Evolutionary conservation across 1,284 basidiomycete species (phyloP), one percentile per base, ranked within the genome.

Genomic region (Pseudozyma pruni): DNA sequence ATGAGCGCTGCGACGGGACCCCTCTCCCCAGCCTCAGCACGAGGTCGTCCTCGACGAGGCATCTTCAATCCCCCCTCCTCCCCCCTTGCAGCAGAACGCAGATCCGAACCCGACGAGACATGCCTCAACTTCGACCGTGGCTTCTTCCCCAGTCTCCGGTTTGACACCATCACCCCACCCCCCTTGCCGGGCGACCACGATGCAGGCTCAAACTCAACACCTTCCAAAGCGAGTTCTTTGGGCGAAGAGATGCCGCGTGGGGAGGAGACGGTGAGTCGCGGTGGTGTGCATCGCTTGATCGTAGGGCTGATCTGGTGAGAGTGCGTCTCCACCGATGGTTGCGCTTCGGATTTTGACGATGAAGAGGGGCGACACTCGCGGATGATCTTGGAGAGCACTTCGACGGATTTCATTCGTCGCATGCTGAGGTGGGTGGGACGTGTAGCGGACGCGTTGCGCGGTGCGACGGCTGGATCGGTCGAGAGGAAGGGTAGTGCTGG

Each of bases 341-440:
- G 17, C 14, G 19, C 13, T 17, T n/a, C n/a, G 1, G 19, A 10
- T n/a, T 32, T 1, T 1, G 32, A 11, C 2, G 39, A 29, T 27
- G 34, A n/a, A 9, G 45, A 10, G 11, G 42, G 22, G 25, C 57
- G 57, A 5, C 56, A 56, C 20, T 64, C 60, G 19, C 52, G 47
- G 14, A 74, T 51, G 46, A 69, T 60, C 39, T 63, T 64, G 59
- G 46, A 46, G 22, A 74, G 62, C 25, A 68, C 60, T 33, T 74
- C 72, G 52, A 74, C 64, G 38, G 57, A 62, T 46, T 71, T 67
- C 62, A 71, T 71, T 7, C 67, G 50, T 34, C 62, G 50, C 46
- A 73, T 51, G 34, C 60, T 62, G 27, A 72, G 52, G 27, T 67
- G 54, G 4, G 56, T 49, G 8, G 70, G 70, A 5, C 43, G 44